phyloP scores from a whole-genome alignment of 177 flowering plant species.

The Vitis hybrid region DNA sequence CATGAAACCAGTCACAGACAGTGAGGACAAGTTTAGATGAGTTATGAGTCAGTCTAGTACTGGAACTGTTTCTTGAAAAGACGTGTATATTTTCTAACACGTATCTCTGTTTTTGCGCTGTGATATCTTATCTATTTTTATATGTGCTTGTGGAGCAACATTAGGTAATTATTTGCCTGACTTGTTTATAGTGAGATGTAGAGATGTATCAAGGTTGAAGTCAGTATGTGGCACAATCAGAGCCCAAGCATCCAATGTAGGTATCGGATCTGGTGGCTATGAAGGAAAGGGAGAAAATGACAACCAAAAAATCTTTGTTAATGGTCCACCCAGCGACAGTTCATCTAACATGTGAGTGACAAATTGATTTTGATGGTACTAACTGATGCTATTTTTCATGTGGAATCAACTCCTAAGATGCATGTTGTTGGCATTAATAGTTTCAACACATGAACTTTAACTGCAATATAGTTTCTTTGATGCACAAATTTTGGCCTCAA shows the following conservation, averaged over 20 bases:
- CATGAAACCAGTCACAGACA: too few relatives aligned
- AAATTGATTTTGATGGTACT: background rate
- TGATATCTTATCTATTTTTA: background rate
- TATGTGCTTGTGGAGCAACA: background rate
- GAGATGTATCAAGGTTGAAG: slow-evolving; percentile 28
- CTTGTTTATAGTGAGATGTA: slow-evolving; percentile 44
- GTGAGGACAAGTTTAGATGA: too few relatives aligned
- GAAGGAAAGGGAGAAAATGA: slow-evolving; percentile 50
- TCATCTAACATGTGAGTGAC: slow-evolving; percentile 53
- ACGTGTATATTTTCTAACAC: too few relatives aligned
- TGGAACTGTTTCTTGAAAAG: too few relatives aligned
- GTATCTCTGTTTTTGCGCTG: background rate
- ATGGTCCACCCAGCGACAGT: slow-evolving; percentile 29
- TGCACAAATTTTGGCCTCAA: background rate
- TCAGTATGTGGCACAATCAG: slow-evolving; percentile 23
- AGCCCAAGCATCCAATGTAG: slow-evolving; percentile 64
- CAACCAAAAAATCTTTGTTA: slow-evolving; percentile 18
- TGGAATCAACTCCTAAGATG: background rate
- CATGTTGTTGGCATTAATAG: background rate
- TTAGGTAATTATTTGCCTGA: slow-evolving; percentile 1
- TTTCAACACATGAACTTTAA: background rate
- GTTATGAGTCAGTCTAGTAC: too few relatives aligned
- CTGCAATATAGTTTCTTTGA: background rate
- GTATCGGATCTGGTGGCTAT: slow-evolving; percentile 69
- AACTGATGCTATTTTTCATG: background rate